Conservation (phyloP, 2,329 filamentous ascomycete species). For the Metarhizium rileyi region DNA sequence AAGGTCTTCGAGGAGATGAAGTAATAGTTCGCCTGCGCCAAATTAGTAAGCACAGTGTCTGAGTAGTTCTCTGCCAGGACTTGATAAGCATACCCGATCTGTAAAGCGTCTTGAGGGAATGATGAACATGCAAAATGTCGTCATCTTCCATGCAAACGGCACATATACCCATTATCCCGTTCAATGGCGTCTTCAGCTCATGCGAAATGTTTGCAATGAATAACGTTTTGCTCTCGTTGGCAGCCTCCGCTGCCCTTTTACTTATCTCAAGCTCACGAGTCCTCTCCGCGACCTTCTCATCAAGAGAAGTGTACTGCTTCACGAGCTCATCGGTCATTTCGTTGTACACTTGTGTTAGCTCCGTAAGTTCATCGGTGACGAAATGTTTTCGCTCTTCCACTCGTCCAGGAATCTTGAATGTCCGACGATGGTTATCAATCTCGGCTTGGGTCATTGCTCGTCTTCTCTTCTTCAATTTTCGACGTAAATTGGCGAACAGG, state of each 20-base stretch:
- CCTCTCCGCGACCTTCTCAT: constrained; percentile 73
- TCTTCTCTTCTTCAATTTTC: constrained; percentile 24
- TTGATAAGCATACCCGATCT: constrained; percentile 29
- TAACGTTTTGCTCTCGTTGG: constrained; percentile 92
- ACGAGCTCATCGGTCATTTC: constrained; percentile 87
- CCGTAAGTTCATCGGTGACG: constrained; percentile 76
- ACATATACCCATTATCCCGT: constrained; percentile 91
- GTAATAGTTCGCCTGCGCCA: constrained; percentile 52
- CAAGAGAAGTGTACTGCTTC: constrained; percentile 75
- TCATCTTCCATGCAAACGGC: constrained; percentile 89
- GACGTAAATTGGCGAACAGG: constrained; percentile 27
- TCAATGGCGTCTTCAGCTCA: constrained; percentile 86
- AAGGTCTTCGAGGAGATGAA: constrained; percentile 81
- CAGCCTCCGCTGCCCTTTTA: constrained; percentile 87
- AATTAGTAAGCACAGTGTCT: neutral
- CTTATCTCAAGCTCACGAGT: constrained; percentile 79
- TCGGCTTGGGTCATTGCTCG: constrained; percentile 15
- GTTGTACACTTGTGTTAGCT: constrained; percentile 78
- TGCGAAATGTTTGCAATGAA: constrained; percentile 93
- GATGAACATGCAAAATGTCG: constrained; percentile 65
- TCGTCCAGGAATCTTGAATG: constrained; percentile 77
- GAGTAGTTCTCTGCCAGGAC: neutral
- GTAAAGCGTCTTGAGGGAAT: constrained; percentile 79
- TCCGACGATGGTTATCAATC: constrained; percentile 33
- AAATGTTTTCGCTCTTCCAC: constrained; percentile 67